Conservation (phyloP, 2,329 filamentous ascomycete species). For the Triangularia verruculosa region DNA sequence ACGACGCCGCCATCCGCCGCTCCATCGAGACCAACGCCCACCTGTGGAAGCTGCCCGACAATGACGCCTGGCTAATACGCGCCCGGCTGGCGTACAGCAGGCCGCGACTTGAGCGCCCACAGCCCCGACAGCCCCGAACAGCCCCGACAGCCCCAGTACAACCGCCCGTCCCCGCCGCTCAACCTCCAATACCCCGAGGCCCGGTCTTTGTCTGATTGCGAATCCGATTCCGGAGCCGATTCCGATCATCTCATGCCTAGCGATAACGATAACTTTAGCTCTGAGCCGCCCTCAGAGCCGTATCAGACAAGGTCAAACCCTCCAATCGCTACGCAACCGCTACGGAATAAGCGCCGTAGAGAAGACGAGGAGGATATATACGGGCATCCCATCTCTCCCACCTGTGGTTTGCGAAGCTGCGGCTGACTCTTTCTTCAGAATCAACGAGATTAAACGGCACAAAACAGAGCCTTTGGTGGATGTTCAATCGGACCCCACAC, state of each 20-base stretch:
- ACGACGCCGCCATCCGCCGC: not conserved
- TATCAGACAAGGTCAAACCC: not conserved
- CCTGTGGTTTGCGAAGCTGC: not conserved
- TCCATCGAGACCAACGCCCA: not conserved
- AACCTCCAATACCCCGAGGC: constrained; percentile 2
- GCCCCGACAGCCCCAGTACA: not conserved
- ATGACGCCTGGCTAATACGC: not conserved
- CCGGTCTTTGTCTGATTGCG: not conserved
- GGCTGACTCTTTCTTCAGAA: not conserved
- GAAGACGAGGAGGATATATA: not conserved
- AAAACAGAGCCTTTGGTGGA: not conserved
- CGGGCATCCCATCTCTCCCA: not conserved
- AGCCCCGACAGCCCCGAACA: not conserved
- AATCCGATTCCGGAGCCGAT: not conserved
- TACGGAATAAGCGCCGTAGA: not conserved
- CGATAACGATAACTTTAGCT: not conserved
- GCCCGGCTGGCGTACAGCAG: not conserved
- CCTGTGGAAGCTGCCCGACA: not conserved
- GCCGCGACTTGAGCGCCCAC: not conserved
- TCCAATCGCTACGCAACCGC: not conserved
- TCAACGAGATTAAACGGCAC: not conserved
- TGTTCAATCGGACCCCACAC: not conserved
- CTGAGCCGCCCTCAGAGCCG: not conserved
- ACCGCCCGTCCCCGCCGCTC: not conserved
- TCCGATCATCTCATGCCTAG: not conserved